phyloP scores from a whole-genome alignment of 495 filamentous ascomycete genomes.

The Aspergillus cavernicola region DNA sequence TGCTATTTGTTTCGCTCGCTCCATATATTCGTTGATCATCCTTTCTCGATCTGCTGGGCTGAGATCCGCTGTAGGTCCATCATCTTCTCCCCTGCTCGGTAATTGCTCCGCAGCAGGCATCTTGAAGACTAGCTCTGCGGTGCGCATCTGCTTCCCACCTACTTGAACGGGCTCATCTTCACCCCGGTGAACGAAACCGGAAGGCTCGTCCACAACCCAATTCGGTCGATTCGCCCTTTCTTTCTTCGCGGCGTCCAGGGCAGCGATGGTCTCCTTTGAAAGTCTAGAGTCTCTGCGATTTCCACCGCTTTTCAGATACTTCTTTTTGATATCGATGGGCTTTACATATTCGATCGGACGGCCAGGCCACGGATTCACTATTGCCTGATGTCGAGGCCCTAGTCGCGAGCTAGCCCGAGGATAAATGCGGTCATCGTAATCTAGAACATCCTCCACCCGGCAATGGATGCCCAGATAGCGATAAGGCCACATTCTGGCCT shows the following conservation, averaged over 20 bases:
- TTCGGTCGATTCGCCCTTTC: slow-evolving; percentile 77
- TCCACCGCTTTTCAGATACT: slow-evolving; percentile 55
- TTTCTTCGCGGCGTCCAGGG: slow-evolving; percentile 73
- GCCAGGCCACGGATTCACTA: slow-evolving; percentile 78
- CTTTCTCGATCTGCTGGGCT: slow-evolving; percentile 44
- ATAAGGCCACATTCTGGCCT: slow-evolving; percentile 93
- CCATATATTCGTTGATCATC: slow-evolving; percentile 72
- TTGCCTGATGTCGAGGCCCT: slow-evolving; percentile 88
- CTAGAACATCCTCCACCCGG: slow-evolving; percentile 90
- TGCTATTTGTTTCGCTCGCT: slow-evolving; percentile 57
- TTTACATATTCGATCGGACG: slow-evolving; percentile 85
- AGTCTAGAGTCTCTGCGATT: slow-evolving; percentile 68
- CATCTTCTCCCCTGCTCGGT: slow-evolving; percentile 45
- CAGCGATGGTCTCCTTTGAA: slow-evolving; percentile 73
- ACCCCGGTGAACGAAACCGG: slow-evolving; percentile 78
- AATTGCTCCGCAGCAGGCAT: slow-evolving; percentile 49
- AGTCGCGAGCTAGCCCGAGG: slow-evolving; percentile 90
- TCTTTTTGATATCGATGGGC: slow-evolving; percentile 78
- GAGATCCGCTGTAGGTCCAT: slow-evolving; percentile 37
- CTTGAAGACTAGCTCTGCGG: slow-evolving; percentile 51
- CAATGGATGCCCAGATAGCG: slow-evolving; percentile 95
- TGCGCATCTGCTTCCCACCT: slow-evolving; percentile 49
- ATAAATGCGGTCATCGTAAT: slow-evolving; percentile 97
- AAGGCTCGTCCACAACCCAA: slow-evolving; percentile 89
- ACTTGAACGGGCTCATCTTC: slow-evolving; percentile 59